Percentiles rank a stretch among this genome's conserved stretches.
These are phyloP conservation scores for Acanthamoeba culbertsoni DNA, from an alignment of 208 protist genomes.

Conservation along the genomic window DNA sequence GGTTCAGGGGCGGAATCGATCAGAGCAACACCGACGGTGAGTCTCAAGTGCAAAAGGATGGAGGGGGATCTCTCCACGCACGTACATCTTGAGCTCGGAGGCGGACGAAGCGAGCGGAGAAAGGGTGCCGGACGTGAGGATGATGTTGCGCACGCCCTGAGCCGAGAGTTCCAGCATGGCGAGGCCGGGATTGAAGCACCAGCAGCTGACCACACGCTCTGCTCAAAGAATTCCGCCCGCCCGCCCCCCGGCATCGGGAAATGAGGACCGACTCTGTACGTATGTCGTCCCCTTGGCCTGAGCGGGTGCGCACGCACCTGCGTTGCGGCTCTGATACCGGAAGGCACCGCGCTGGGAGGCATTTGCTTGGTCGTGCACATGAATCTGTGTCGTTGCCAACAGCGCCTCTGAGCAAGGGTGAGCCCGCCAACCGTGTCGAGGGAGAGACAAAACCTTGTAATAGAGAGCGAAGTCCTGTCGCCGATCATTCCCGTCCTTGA, in stretches of 20 bases:
- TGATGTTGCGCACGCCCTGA: conserved; percentile 79
- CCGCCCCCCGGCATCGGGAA: too few relatives aligned
- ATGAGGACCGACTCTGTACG: too few relatives aligned
- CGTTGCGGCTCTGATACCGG: background rate
- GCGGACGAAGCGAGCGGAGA: conserved; percentile 88
- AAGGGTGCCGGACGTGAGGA: conserved; percentile 95
- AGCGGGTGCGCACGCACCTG: too few relatives aligned
- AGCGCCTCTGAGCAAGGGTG: background rate
- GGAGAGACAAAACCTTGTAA: background rate
- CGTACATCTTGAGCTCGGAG: conserved; percentile 75
- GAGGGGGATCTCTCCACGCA: background rate
- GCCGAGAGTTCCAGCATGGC: conserved; percentile 83
- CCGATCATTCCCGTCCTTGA: background rate
- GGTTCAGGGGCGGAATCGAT: background rate
- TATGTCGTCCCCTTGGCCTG: too few relatives aligned
- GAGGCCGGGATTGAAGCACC: conserved; percentile 90
- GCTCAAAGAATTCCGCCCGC: background rate
- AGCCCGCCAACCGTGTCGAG: background rate
- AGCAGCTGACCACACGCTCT: conserved; percentile 86
- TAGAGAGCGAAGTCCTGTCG: conserved; percentile 7
- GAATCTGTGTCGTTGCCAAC: background rate
- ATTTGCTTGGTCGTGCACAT: conserved; percentile 38
- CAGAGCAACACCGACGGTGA: too few relatives aligned
- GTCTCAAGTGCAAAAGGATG: too few relatives aligned
- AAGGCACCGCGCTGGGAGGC: conserved; percentile 18